These are phyloP conservation scores for Dianthus caryophyllus DNA, from an alignment of 148 eudicot species.

Conservation along the genomic window DNA sequence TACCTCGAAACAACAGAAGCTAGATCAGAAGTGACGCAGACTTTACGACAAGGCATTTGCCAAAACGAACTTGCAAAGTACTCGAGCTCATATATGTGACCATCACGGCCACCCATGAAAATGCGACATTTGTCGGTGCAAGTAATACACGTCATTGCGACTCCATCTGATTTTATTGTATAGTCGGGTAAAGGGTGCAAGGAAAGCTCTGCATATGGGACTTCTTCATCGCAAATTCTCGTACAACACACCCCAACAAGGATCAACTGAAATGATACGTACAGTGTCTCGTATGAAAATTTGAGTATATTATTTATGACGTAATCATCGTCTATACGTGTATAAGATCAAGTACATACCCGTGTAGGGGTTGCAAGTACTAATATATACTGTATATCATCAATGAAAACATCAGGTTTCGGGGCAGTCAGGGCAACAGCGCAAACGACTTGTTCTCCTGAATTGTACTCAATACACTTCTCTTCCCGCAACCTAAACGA, in stretches of 20 bases:
- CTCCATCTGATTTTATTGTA: conserved; percentile 78
- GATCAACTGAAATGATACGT: conserved; percentile 58
- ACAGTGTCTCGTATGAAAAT: not conserved
- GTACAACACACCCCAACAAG: conserved; percentile 92
- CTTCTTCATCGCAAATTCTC: conserved; percentile 57
- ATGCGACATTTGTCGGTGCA: conserved; percentile 77
- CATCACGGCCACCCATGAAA: conserved; percentile 90
- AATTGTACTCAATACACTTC: conserved; percentile 84
- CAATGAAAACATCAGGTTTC: conserved; percentile 77
- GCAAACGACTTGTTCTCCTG: conserved; percentile 89
- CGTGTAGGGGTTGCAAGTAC: conserved; percentile 90
- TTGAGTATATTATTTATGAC: not conserved
- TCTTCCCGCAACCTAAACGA: conserved; percentile 46
- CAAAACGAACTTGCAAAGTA: conserved; percentile 80
- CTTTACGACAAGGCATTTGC: conserved; percentile 87
- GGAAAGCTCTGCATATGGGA: conserved; percentile 70
- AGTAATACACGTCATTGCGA: conserved; percentile 81
- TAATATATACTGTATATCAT: conserved; percentile 74
- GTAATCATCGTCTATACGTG: too few species aligned
- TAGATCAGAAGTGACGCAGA: conserved; percentile 81
- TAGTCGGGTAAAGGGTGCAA: conserved; percentile 90
- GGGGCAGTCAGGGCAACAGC: conserved; percentile 83
- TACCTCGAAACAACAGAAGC: conserved; percentile 30
- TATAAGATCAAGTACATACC: conserved; percentile 38
- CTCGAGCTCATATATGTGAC: conserved; percentile 81